Evolutionary conservation across 768 basidiomycete species (phyloP), one percentile per base, ranked within the genome.

Genomic region (Grammothele lineata): DNA sequence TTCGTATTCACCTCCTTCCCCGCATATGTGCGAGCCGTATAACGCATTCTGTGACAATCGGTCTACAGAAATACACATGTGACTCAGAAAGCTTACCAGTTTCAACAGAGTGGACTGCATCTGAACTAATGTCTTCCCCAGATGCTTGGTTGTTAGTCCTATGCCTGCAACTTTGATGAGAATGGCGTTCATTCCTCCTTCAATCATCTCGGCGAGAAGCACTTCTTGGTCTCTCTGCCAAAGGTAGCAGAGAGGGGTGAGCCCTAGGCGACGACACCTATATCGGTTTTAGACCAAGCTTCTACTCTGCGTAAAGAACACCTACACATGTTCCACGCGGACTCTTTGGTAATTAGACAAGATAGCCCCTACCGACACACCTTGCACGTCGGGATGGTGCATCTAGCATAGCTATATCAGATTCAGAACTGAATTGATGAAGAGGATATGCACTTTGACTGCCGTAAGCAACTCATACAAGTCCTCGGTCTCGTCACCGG

Each of bases 1-100:
- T 63, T 99, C 96, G 65, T 97, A 99, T 68, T 99, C 96, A 2
- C 96, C 96, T 2, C 96, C 96, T 68, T 99, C 96, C 9, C 96
- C 96, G 52, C 95, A 97, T 2, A 95, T 77, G 61, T 99, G 96
- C 0, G 87, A 84, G 4, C 93, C 93, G 57, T 92, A 99, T 22
- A 80, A 66, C 9, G 67, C 60, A 62, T 94, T 91, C 91, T 92
- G 54, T 2, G 27, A 17, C 8, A 19, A 36, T n/a, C 35, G 18
- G 8, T 8, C 35, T n/a, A n/a, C 10, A 9, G 7, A 5, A 4
- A 8, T 25, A 26, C 14, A 10, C 5, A 26, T 26, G 25, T 5
- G 27, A 27, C 11, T 19, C 21, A 26, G 27, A 22, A 9, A 12
- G 64, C 77, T 49, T 51, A 91, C 92, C 57, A 99, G 74, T 56